A percentile compares a stretch with the other conserved stretches of the same genome.
phyloP scores from a whole-genome alignment of 345 rosid genomes.

The Murraya koenigii region DNA sequence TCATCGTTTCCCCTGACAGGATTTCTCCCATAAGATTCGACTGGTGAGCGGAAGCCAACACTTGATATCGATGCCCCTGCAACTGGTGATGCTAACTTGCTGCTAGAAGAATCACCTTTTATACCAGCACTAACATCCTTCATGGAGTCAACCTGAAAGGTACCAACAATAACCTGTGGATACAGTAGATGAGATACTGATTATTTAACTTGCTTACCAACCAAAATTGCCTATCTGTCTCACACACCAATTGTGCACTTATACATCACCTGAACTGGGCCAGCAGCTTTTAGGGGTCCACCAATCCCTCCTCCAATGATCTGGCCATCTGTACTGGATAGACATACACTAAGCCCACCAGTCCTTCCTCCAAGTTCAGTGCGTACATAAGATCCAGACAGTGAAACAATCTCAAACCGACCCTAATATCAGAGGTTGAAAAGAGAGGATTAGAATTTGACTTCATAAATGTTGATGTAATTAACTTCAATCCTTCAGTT shows the following conservation, averaged over 20 bases:
- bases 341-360: slow-evolving; percentile 85
- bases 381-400: slow-evolving; percentile 80
- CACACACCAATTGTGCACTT: not conserved
- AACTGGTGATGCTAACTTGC: slow-evolving; percentile 54
- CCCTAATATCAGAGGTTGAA: slow-evolving; percentile 51
- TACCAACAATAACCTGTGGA: slow-evolving; percentile 66
- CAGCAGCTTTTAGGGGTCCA: slow-evolving; percentile 77
- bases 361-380: slow-evolving; percentile 71
- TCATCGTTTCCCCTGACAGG: slow-evolving; percentile 40
- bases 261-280: slow-evolving; percentile 79
- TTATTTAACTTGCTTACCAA: not conserved
- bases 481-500: not conserved
- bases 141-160: slow-evolving; percentile 54
- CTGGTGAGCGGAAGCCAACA: slow-evolving; percentile 42
- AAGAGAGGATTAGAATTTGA: slow-evolving; percentile 5
- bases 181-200: slow-evolving; percentile 1
- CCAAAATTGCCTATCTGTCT: not conserved
- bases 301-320: slow-evolving; percentile 93
- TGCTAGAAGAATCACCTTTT: slow-evolving; percentile 49
- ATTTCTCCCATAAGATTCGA: slow-evolving; percentile 52
- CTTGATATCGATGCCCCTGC: slow-evolving; percentile 40
- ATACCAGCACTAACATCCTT: slow-evolving; percentile 38
- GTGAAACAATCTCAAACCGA: slow-evolving; percentile 75
- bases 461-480: not conserved
- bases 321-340: slow-evolving; percentile 69